Conservation (phyloP, 371 early-diverging fungal genomes). For the Mucor mucedo region DNA sequence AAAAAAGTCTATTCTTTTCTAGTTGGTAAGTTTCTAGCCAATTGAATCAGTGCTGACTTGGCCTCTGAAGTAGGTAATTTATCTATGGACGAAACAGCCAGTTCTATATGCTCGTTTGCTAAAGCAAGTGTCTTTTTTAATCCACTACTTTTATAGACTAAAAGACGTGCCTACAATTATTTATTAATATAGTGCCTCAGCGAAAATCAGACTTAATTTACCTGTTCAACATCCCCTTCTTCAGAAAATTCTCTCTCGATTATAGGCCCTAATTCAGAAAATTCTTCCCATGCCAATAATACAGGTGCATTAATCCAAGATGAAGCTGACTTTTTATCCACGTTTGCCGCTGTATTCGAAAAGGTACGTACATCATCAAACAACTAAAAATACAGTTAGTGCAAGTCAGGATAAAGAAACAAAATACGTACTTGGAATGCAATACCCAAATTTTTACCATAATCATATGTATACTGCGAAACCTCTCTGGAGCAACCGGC, state of each 20-base stretch:
- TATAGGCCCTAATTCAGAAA: conserved; percentile 81
- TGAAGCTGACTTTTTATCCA: conserved; percentile 91
- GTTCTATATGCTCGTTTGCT: conserved; percentile 61
- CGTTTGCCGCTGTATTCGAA: conserved; percentile 73
- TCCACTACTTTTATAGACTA: conserved; percentile 75
- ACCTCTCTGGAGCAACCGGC: conserved; percentile 75
- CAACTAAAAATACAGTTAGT: conserved; percentile 54
- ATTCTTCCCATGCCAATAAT: conserved; percentile 90
- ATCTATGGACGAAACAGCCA: conserved; percentile 61
- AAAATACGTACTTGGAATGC: conserved; percentile 81
- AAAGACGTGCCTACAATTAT: conserved; percentile 58
- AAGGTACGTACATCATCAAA: conserved; percentile 95
- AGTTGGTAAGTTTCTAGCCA: conserved; percentile 57
- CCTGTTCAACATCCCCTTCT: conserved; percentile 69
- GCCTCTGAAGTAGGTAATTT: conserved; percentile 73
- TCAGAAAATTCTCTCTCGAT: conserved; percentile 85
- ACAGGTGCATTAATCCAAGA: conserved; percentile 88
- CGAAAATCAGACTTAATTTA: conserved; percentile 10
- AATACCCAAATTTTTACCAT: conserved; percentile 88
- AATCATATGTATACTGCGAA: conserved; percentile 78
- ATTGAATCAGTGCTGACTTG: conserved; percentile 66
- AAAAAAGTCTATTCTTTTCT: conserved; percentile 29
- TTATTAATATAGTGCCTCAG: neutral
- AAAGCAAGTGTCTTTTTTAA: conserved; percentile 65
- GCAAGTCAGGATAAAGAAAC: neutral